phyloP scores from a whole-genome alignment of 2,329 filamentous ascomycete species.

The Aureobasidium melanogenum region DNA sequence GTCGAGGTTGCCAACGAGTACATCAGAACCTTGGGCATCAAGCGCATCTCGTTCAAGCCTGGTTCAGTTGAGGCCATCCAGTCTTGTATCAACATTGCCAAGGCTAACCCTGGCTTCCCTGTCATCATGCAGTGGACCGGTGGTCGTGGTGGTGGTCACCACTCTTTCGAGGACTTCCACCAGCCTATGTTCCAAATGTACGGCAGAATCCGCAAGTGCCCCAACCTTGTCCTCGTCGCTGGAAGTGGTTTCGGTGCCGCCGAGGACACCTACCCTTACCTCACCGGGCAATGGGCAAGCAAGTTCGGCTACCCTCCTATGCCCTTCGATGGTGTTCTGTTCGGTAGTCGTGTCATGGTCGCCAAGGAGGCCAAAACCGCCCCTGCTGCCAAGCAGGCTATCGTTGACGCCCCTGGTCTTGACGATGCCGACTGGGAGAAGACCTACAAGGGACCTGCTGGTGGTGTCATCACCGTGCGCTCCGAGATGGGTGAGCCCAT shows the following conservation, averaged over 20 bases:
- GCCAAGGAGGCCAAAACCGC: conserved; percentile 88
- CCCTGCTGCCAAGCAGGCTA: conserved; percentile 78
- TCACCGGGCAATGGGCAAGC: conserved; percentile 82
- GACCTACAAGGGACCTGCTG: conserved; percentile 83
- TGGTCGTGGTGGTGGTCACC: conserved; percentile 85
- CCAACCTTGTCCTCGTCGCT: conserved; percentile 82
- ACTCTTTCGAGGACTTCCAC: conserved; percentile 94
- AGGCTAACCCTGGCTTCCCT: conserved; percentile 89
- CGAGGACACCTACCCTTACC: conserved; percentile 85
- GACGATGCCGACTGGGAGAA: conserved; percentile 82
- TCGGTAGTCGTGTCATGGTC: conserved; percentile 91
- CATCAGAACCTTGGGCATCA: conserved; percentile 83
- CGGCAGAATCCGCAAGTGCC: conserved; percentile 70
- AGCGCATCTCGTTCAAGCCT: conserved; percentile 92
- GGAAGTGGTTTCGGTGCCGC: conserved; percentile 87
- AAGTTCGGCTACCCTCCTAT: conserved; percentile 82
- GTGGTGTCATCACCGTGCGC: conserved; percentile 89
- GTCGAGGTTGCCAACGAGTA: conserved; percentile 91
- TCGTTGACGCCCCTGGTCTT: conserved; percentile 74
- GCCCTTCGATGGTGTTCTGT: conserved; percentile 88
- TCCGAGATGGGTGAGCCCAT: conserved; percentile 99
- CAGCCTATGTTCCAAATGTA: conserved; percentile 89
- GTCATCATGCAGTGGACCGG: conserved; percentile 92
- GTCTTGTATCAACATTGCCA: conserved; percentile 83
- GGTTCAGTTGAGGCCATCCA: conserved; percentile 84